phyloP scores from a whole-genome alignment of 805 yeast genomes.

The Candida patagonica region DNA sequence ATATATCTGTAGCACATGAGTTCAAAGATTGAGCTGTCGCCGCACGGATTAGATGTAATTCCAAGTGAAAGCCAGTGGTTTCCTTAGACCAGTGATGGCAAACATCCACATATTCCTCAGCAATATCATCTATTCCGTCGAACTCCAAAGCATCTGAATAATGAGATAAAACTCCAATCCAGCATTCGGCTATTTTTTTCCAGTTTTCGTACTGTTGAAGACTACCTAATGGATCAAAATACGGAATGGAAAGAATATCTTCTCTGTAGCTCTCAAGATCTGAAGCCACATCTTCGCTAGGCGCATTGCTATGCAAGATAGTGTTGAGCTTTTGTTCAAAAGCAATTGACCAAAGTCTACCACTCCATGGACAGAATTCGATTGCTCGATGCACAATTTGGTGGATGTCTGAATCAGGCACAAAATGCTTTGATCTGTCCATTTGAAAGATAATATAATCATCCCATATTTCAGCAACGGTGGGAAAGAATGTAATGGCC shows the following conservation, averaged over 20 bases:
- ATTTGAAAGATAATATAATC: slow-evolving; percentile 19
- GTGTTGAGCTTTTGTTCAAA: slow-evolving; percentile 11
- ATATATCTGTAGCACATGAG: not conserved
- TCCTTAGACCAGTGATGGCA: not conserved
- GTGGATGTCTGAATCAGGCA: not conserved
- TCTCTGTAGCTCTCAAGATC: too few species aligned
- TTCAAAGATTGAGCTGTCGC: too few species aligned
- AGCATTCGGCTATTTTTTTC: too few species aligned
- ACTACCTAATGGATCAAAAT: too few species aligned
- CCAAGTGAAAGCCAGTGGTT: too few species aligned
- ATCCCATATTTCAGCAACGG: slow-evolving; percentile 21
- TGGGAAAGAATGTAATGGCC: slow-evolving; percentile 11
- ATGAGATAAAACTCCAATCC: too few species aligned
- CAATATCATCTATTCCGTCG: not conserved
- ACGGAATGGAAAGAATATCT: too few species aligned
- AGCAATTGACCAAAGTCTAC: slow-evolving; percentile 20
- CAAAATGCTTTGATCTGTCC: slow-evolving; percentile 2
- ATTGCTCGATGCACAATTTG: slow-evolving; percentile 13
- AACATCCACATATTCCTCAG: not conserved
- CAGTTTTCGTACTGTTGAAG: too few species aligned
- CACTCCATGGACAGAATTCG: slow-evolving; percentile 21
- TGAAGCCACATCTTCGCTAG: not conserved
- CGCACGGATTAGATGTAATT: not conserved
- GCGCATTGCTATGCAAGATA: not conserved
- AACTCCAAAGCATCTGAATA: too few species aligned